These are phyloP conservation scores for Aspergillus cejpii DNA, from an alignment of 2,329 filamentous ascomycete genomes.

Conservation along the genomic window DNA sequence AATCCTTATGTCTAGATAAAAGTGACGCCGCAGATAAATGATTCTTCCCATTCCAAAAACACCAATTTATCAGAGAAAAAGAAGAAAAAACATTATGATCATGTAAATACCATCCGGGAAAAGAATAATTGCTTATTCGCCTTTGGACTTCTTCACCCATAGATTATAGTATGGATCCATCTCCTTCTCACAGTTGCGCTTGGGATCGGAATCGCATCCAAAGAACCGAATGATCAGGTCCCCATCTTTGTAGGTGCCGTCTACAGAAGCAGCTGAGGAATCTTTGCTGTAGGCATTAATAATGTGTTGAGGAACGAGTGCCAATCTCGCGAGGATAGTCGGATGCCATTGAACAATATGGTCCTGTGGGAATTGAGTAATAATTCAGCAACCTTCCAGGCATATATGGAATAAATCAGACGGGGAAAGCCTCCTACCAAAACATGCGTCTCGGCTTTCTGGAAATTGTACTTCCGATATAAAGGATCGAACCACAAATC, in stretches of 20 bases:
- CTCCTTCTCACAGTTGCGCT: constrained; percentile 64
- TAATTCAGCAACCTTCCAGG: constrained; percentile 23
- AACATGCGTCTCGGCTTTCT: constrained; percentile 87
- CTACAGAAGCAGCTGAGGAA: constrained; percentile 36
- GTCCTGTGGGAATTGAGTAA: constrained; percentile 49
- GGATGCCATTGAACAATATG: constrained; percentile 95
- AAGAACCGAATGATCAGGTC: constrained; percentile 77
- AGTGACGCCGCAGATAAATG: no score
- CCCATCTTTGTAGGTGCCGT: constrained; percentile 68
- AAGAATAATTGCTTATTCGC: constrained; percentile 7
- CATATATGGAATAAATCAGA: background rate
- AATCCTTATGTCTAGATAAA: no score
- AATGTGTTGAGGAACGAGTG: constrained; percentile 75
- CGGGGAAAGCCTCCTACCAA: constrained; percentile 55
- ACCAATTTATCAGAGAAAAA: background rate
- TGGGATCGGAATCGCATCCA: constrained; percentile 56
- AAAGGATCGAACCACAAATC: constrained; percentile 96
- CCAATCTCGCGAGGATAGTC: constrained; percentile 83
- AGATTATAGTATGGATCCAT: constrained; percentile 51
- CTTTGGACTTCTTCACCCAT: constrained; percentile 35
- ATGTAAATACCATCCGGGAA: background rate
- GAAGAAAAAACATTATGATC: background rate
- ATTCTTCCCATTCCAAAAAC: background rate
- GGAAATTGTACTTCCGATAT: constrained; percentile 91
- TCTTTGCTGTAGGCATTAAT: constrained; percentile 69